These are phyloP conservation scores for Aspergillus fructus DNA, from an alignment of 2,329 filamentous ascomycete species.

Conservation along the genomic window DNA sequence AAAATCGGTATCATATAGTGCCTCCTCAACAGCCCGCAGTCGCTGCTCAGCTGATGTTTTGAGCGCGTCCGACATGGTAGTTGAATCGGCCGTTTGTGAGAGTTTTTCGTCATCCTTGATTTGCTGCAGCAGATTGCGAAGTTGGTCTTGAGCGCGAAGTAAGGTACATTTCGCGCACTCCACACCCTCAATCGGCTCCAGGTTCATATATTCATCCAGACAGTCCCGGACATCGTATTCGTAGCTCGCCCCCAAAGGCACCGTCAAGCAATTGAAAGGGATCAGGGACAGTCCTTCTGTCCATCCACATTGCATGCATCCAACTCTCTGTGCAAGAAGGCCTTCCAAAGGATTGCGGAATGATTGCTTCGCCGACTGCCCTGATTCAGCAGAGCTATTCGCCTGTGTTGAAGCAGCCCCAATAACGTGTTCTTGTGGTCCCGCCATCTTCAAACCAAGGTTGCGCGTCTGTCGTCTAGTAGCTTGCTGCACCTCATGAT, in stretches of 20 bases:
- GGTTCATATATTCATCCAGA: constrained; percentile 77
- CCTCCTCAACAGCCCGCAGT: constrained; percentile 65
- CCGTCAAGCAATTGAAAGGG: constrained; percentile 89
- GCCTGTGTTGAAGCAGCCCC: constrained; percentile 18
- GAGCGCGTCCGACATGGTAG: constrained; percentile 37
- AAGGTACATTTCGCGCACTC: constrained; percentile 91
- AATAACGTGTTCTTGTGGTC: constrained; percentile 34
- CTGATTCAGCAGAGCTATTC: constrained; percentile 16
- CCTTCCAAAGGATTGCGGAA: constrained; percentile 81
- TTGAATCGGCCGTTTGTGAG: constrained; percentile 20
- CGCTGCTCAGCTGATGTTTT: constrained; percentile 49
- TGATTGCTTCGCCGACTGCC: constrained; percentile 19
- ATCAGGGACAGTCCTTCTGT: constrained; percentile 87
- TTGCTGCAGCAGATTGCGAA: constrained; percentile 46
- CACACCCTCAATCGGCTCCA: constrained; percentile 85
- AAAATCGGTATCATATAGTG: constrained; percentile 77
- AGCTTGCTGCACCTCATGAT: constrained; percentile 68
- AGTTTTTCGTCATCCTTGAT: constrained; percentile 40
- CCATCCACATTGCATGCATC: constrained; percentile 80
- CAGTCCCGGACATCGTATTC: constrained; percentile 74
- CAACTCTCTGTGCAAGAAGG: constrained; percentile 80
- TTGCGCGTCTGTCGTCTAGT: constrained; percentile 45
- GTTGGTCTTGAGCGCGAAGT: constrained; percentile 55
- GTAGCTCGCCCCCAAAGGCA: constrained; percentile 69
- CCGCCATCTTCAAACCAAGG: constrained; percentile 41